A percentile compares a stretch with the other conserved stretches of the same genome.
phyloP scores from a whole-genome alignment of 2,329 filamentous ascomycete genomes.

The Colletotrichum destructivum region DNA sequence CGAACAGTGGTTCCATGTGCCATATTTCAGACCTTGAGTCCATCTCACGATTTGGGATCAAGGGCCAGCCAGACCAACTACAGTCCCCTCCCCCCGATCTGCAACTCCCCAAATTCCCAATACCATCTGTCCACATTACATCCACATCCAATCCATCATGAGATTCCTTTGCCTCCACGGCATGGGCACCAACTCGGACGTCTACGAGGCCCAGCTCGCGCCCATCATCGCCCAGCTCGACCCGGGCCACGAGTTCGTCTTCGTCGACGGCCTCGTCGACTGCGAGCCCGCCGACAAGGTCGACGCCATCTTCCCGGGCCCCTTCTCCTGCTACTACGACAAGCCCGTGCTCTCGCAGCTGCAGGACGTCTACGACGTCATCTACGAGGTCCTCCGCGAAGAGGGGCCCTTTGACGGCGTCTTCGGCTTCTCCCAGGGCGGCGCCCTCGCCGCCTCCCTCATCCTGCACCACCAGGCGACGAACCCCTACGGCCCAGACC shows the following conservation, averaged over 20 bases:
- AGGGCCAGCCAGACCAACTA: too few relatives aligned
- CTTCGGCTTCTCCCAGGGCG: slow-evolving; percentile 42
- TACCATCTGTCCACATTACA: too few relatives aligned
- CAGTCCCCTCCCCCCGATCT: too few relatives aligned
- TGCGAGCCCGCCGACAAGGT: slow-evolving; percentile 1
- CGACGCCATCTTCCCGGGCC: slow-evolving; percentile 4
- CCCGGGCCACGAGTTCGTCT: neutral
- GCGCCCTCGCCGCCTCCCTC: slow-evolving; percentile 7
- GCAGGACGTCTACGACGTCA: slow-evolving; percentile 17
- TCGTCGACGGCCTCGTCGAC: neutral
- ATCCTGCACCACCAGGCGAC: neutral
- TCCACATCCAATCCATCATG: too few relatives aligned
- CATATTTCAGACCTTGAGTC: too few relatives aligned
- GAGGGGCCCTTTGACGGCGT: slow-evolving; percentile 43
- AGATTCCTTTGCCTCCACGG: slow-evolving; percentile 32
- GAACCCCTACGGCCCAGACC: neutral
- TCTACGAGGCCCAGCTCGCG: slow-evolving; percentile 6
- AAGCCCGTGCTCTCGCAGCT: neutral
- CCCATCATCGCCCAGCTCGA: slow-evolving; percentile 10
- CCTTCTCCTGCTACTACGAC: slow-evolving; percentile 7
- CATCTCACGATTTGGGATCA: too few relatives aligned
- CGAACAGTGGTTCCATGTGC: too few relatives aligned
- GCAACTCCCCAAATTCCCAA: too few relatives aligned
- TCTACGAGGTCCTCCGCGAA: slow-evolving; percentile 26
- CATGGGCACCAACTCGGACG: slow-evolving; percentile 32